Percentiles rank a stretch among this genome's conserved stretches.
Evolutionary conservation across 257 asterid genomes (phyloP).

Genomic region (Schizonepeta tenuifolia): DNA sequence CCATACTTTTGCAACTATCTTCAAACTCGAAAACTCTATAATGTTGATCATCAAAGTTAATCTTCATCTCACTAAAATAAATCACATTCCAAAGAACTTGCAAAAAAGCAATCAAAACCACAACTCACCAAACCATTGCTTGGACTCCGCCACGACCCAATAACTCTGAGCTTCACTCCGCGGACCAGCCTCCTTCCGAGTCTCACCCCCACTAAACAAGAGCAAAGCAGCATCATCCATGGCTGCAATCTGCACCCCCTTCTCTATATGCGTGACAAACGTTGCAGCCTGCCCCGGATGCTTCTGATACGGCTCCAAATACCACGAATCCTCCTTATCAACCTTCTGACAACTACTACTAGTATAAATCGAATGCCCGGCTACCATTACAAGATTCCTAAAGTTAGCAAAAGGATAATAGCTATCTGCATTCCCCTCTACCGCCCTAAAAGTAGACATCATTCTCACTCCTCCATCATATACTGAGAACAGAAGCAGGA

Average conservation of each 20-base stretch:
- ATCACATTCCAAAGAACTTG: constrained; percentile 18
- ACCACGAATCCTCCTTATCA: constrained; percentile 94
- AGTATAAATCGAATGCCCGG: constrained; percentile 96
- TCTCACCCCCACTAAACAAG: constrained; percentile 97
- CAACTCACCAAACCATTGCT: constrained; percentile 89
- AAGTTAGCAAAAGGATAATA: constrained; percentile 72
- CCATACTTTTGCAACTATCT: constrained; percentile 4
- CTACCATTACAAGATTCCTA: constrained; percentile 93
- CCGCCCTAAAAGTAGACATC: constrained; percentile 45
- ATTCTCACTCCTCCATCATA: constrained; percentile 43
- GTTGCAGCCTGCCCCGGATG: constrained; percentile 98
- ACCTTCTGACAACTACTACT: constrained; percentile 88
- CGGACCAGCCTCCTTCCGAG: constrained; percentile 93
- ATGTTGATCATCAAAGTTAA: constrained; percentile 2
- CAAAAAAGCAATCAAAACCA: constrained; percentile 7
- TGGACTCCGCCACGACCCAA: constrained; percentile 89
- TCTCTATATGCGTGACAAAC: constrained; percentile 79
- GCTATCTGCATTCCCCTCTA: constrained; percentile 46
- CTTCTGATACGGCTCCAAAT: constrained; percentile 86
- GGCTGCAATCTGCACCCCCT: constrained; percentile 73
- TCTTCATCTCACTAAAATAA: not conserved
- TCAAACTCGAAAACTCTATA: constrained; percentile 23
- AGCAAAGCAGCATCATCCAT: constrained; percentile 71
- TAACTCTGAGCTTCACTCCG: constrained; percentile 97
- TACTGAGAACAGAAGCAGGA: constrained; percentile 51